Evolutionary conservation across 352 stramenopile genomes (phyloP), one percentile per base, ranked within the genome.

Genomic region (Phytophthora aleatoria): DNA sequence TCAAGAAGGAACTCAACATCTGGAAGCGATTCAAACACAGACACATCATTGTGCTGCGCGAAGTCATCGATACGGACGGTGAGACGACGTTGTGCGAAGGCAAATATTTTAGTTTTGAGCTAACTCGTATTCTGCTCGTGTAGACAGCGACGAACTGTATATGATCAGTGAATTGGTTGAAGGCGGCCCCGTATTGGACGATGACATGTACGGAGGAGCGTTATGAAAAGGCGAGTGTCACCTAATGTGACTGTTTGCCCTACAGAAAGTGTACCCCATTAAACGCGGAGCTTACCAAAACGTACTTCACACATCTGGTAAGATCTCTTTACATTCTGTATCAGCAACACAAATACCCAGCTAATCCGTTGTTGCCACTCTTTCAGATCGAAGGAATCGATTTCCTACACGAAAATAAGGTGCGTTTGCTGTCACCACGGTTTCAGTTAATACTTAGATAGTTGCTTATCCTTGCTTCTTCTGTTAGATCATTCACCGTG

Each of bases 11-110:
- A 55, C 95, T 99, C 64, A 90, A 81, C n/a, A 95, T 98, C 11
- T 99, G 98, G 96, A 98, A 98, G 73, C 94, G 94, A 41, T 87
- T 99, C 52, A 90, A 91, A 43, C 97, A 99, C 79, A 91, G 95
- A 0, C 97, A 99, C 70, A 83, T 99, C 10, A 94, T 99, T 3
- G 60, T 87, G 20, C 70, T 99, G 12, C 85, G 89, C 26, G 96
- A 99, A 80, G 95, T 99, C n/a, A 98, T 99, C 61, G 95, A 99
- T 67, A 94, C 77, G 10, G 82, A 92, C 35, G 78, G 86, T 92
- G 41, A n/a, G 76, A 41, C 56, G 24, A 13, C 15, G 26, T 9
- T 35, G n/a, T 51, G 35, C 16, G 31, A 47, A 33, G 39, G 16
- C 27, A 6, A 20, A 13, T 11, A 8, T 43, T 54, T 39, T 51